Percentiles rank a stretch among this genome's conserved stretches.
Evolutionary conservation across 2,329 filamentous ascomycete genomes (phyloP).

Genomic region (Shiraia sp.): DNA sequence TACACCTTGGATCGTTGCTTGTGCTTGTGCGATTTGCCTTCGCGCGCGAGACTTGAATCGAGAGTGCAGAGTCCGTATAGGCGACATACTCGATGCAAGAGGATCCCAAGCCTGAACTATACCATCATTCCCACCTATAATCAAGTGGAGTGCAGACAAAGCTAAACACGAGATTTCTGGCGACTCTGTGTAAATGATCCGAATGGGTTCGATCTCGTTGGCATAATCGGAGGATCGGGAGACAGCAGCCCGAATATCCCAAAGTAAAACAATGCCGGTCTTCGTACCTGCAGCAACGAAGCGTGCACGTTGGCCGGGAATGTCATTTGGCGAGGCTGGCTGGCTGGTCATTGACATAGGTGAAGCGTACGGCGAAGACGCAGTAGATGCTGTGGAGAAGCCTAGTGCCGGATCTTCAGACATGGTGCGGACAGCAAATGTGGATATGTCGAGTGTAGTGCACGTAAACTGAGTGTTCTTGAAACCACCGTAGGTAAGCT

Average conservation of each 20-base stretch:
- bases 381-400: conserved; percentile 58
- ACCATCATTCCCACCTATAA: conserved; percentile 93
- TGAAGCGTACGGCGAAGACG: conserved; percentile 59
- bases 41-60: conserved; percentile 81
- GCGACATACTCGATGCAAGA: conserved; percentile 76
- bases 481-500: conserved; percentile 64
- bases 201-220: conserved; percentile 70
- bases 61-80: conserved; percentile 84
- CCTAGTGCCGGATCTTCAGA: conserved; percentile 77
- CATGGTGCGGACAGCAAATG: conserved; percentile 69
- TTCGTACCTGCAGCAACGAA: conserved; percentile 81
- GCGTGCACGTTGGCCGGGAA: conserved; percentile 83
- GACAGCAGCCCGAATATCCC: conserved; percentile 75
- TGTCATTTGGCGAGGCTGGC: conserved; percentile 57
- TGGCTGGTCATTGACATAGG: conserved; percentile 56
- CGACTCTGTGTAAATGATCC: conserved; percentile 86
- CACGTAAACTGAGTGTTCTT: conserved; percentile 68
- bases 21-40: conserved; percentile 70
- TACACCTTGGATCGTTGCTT: conserved; percentile 67
- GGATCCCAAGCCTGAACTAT: conserved; percentile 97
- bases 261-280: conserved; percentile 75
- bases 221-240: conserved; percentile 58
- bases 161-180: conserved; percentile 83
- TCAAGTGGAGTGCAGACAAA: conserved; percentile 81
- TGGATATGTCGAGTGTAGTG: conserved; percentile 73